Percentiles rank a stretch among this genome's conserved stretches.
These are phyloP conservation scores for Xylaria venustula DNA, from an alignment of 495 filamentous ascomycete species.

Conservation along the genomic window DNA sequence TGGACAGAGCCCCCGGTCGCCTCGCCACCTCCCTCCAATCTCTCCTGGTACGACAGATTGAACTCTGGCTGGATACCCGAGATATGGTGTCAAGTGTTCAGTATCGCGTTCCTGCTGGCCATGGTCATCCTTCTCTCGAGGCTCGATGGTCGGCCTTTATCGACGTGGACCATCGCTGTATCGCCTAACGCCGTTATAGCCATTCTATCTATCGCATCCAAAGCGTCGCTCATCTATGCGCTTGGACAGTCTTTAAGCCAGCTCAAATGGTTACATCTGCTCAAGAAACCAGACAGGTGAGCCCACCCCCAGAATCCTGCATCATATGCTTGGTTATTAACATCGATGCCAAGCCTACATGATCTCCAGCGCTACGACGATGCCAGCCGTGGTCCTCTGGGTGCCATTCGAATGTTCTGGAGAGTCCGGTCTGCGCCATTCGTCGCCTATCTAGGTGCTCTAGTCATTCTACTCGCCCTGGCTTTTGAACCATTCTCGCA, in stretches of 20 bases:
- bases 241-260: conserved; percentile 9
- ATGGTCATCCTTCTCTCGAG: conserved; percentile 9
- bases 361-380: conserved; percentile 6
- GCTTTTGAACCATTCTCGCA: conserved; percentile 8
- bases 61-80: conserved; percentile 6
- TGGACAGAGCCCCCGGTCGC: background rate
- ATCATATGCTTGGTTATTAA: too few relatives aligned
- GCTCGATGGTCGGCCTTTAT: background rate
- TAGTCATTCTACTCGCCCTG: conserved; percentile 1
- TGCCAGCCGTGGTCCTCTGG: conserved; percentile 1
- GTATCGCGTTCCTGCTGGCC: background rate
- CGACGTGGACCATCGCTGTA: conserved; percentile 7
- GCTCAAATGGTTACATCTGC: conserved; percentile 12
- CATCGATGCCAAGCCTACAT: background rate
- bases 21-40: background rate
- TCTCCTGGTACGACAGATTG: background rate
- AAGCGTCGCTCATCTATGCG: conserved; percentile 6
- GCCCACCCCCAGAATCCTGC: background rate
- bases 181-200: conserved; percentile 9
- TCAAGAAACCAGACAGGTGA: conserved; percentile 5
- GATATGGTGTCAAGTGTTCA: background rate
- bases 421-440: background rate
- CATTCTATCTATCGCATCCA: conserved; percentile 10
- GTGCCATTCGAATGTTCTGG: conserved; percentile 4
- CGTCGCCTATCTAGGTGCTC: background rate